A percentile compares a stretch with the other conserved stretches of the same genome.
Conservation (phyloP, 495 filamentous ascomycete genomes). For the Podospora didyma region DNA sequence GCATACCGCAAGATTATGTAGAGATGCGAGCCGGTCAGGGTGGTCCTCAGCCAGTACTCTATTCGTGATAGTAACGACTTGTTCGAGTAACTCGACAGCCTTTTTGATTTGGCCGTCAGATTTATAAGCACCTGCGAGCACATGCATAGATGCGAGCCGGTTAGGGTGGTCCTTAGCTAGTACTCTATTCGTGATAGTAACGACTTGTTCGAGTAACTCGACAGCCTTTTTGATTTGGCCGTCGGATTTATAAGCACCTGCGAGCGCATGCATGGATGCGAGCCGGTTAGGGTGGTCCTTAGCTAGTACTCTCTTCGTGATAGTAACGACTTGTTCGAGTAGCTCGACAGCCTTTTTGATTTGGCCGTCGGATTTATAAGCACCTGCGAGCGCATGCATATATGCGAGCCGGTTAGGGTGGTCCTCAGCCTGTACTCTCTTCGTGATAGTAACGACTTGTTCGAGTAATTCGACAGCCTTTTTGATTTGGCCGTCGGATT, state of each 20-base stretch:
- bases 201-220: slow-evolving; percentile 33
- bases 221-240: slow-evolving; percentile 24
- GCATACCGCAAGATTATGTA: no score
- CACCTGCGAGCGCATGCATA: slow-evolving; percentile 23
- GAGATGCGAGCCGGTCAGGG: slow-evolving; percentile 23
- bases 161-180: slow-evolving; percentile 21
- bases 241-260: slow-evolving; percentile 13
- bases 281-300: slow-evolving; percentile 27
- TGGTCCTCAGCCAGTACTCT: slow-evolving; percentile 20
- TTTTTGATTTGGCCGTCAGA: slow-evolving; percentile 11
- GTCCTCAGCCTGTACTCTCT: slow-evolving; percentile 22
- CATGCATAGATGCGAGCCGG: slow-evolving; percentile 28
- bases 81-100: slow-evolving; percentile 34
- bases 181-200: slow-evolving; percentile 16
- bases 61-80: slow-evolving; percentile 26
- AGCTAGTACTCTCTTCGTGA: slow-evolving; percentile 13
- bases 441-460: slow-evolving; percentile 17
- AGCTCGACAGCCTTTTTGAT: slow-evolving; percentile 28
- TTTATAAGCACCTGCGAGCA: slow-evolving; percentile 23
- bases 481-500: slow-evolving; percentile 12
- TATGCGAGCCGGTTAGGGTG: slow-evolving; percentile 27
- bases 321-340: slow-evolving; percentile 32
- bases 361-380: slow-evolving; percentile 16
- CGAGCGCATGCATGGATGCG: slow-evolving; percentile 27
- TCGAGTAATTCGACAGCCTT: slow-evolving; percentile 25